A percentile compares a stretch with the other conserved stretches of the same genome.
Conservation (phyloP, 768 basidiomycete species). For the Tylopilus intermedius region DNA sequence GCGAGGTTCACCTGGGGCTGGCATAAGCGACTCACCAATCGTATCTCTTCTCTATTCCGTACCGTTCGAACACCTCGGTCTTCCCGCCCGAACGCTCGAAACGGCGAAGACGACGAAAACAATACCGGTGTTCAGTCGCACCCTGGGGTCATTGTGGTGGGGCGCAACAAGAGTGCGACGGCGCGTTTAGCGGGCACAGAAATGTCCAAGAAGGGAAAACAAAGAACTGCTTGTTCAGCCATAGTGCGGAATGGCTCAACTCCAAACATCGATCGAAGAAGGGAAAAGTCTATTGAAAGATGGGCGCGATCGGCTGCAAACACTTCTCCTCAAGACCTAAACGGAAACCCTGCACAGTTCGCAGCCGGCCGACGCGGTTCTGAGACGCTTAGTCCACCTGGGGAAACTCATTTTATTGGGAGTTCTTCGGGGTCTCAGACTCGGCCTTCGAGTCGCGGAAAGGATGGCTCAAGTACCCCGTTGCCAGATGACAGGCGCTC, state of each 20-base stretch:
- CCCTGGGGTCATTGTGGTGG: conserved; percentile 20
- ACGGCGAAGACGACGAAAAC: conserved; percentile 18
- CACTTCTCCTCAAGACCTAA: conserved; percentile 16
- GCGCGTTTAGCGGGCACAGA: conserved; percentile 13
- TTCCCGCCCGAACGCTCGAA: conserved; percentile 8
- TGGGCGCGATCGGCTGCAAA: conserved; percentile 29
- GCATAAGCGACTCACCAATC: conserved; percentile 37
- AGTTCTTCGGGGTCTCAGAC: conserved; percentile 22
- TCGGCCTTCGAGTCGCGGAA: conserved; percentile 24
- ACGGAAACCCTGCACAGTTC: conserved; percentile 10
- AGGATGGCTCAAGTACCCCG: conserved; percentile 17
- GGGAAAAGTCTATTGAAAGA: conserved; percentile 31
- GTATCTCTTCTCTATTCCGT: conserved; percentile 50
- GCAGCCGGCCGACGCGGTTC: conserved; percentile 26
- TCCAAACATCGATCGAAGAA: conserved; percentile 19
- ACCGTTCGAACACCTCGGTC: conserved; percentile 30
- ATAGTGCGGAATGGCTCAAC: conserved; percentile 20
- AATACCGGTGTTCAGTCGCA: conserved; percentile 30
- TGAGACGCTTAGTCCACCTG: conserved; percentile 25
- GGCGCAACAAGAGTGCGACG: conserved; percentile 25
- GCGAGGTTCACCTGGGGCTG: conserved; percentile 62
- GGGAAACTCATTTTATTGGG: conserved; percentile 10
- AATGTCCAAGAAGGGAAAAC: conserved; percentile 27
- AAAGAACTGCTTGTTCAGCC: conserved; percentile 18
- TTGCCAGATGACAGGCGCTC: conserved; percentile 21